A percentile compares a stretch with the other conserved stretches of the same genome.
Evolutionary conservation across 768 basidiomycete species (phyloP).

Genomic region (Hortiboletus flavorubellus): DNA sequence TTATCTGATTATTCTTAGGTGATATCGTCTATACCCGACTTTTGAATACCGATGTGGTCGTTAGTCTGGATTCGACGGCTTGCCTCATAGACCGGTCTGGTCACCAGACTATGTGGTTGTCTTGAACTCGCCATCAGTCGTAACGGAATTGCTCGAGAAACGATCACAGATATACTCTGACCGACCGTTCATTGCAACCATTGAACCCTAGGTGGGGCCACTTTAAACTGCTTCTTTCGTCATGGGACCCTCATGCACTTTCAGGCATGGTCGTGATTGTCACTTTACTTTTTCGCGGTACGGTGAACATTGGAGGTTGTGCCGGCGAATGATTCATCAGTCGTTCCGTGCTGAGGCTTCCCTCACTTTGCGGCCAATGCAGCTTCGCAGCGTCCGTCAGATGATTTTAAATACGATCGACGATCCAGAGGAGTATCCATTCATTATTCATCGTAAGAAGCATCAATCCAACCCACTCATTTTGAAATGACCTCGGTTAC

Average conservation of each 20-base stretch:
- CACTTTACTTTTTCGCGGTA: neutral
- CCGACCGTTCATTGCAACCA: constrained; percentile 4
- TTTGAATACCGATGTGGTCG: constrained; percentile 1
- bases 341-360: constrained; percentile 10
- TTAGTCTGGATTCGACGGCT: no score
- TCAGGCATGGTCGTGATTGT: constrained; percentile 5
- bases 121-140: constrained; percentile 3
- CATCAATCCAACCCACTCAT: neutral
- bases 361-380: constrained; percentile 11
- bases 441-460: constrained; percentile 6
- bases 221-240: neutral
- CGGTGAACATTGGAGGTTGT: constrained; percentile 3
- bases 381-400: constrained; percentile 10
- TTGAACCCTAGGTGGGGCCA: constrained; percentile 1
- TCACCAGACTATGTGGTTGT: constrained; percentile 9
- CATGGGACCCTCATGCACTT: neutral
- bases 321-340: constrained; percentile 19
- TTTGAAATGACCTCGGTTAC: neutral
- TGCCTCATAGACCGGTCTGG: no score
- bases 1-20: neutral
- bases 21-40: constrained; percentile 7
- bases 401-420: constrained; percentile 12
- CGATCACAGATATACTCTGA: constrained; percentile 16
- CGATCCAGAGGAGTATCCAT: neutral
- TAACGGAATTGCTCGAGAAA: constrained; percentile 6